phyloP scores from a whole-genome alignment of 163 green algal species.

The Volvox carteri region DNA sequence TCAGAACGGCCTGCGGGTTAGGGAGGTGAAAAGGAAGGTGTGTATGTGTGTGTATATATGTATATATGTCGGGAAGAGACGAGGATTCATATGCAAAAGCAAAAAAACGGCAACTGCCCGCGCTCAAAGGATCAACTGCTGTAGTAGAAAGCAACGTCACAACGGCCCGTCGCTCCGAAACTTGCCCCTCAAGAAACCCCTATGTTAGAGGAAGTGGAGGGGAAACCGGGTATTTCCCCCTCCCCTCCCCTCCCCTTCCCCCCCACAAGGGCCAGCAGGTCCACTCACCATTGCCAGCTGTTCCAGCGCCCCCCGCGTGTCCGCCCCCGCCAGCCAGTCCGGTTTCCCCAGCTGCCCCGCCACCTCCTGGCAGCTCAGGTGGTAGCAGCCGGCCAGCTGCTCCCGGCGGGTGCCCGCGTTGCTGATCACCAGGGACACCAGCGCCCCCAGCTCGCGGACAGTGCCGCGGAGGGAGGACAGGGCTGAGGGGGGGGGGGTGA shows the following conservation, averaged over 20 bases:
- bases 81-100: neutral
- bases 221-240: neutral
- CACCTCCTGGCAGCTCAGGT: conserved; percentile 11
- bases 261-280: neutral
- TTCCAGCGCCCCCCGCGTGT: conserved; percentile 26
- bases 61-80: neutral
- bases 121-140: no score
- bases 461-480: conserved; percentile 36
- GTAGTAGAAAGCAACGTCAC: neutral
- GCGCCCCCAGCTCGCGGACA: conserved; percentile 28
- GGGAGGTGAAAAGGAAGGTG: neutral
- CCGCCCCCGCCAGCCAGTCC: conserved; percentile 50
- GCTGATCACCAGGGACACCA: conserved; percentile 27
- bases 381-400: neutral
- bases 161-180: neutral
- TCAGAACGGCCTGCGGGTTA: conserved; percentile 37
- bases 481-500: neutral
- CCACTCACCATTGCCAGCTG: conserved; percentile 48
- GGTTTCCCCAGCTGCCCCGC: conserved; percentile 44
- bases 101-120: neutral
- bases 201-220: neutral
- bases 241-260: neutral
- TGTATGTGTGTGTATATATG: neutral
- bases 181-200: neutral
- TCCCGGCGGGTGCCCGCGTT: conserved; percentile 8